These are phyloP conservation scores for Talaromyces marneffei DNA, from an alignment of 2,329 filamentous ascomycete genomes.

Conservation along the genomic window DNA sequence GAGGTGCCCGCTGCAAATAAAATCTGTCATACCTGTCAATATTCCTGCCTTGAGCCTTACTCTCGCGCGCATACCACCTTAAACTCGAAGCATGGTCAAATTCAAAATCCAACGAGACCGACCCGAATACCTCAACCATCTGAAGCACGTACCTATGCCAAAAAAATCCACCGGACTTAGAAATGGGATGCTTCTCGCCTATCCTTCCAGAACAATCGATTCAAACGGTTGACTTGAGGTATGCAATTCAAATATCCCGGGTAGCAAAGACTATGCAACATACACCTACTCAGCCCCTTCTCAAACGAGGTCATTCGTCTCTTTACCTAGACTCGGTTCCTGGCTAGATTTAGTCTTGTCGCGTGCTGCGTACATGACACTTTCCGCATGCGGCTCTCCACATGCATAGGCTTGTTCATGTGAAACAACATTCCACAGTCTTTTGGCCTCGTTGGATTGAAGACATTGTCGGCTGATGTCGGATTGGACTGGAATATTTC, in stretches of 20 bases:
- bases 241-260: too few species aligned
- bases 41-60: background rate
- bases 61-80: background rate
- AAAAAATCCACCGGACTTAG: background rate
- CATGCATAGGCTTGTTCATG: background rate
- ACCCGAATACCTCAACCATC: background rate
- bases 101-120: background rate
- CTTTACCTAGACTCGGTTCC: background rate
- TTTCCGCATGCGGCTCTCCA: background rate
- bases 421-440: background rate
- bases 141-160: background rate
- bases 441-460: background rate
- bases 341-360: background rate
- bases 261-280: too few species aligned
- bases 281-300: too few species aligned
- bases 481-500: background rate
- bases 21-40: background rate
- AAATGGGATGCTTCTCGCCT: background rate
- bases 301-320: background rate
- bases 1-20: background rate
- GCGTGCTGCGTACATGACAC: background rate
- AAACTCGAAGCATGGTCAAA: background rate
- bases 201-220: background rate
- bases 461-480: background rate
- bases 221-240: too few species aligned